A percentile compares a stretch with the other conserved stretches of the same genome.
Conservation (phyloP, 352 stramenopile species). For the Phytopythium delawarense region DNA sequence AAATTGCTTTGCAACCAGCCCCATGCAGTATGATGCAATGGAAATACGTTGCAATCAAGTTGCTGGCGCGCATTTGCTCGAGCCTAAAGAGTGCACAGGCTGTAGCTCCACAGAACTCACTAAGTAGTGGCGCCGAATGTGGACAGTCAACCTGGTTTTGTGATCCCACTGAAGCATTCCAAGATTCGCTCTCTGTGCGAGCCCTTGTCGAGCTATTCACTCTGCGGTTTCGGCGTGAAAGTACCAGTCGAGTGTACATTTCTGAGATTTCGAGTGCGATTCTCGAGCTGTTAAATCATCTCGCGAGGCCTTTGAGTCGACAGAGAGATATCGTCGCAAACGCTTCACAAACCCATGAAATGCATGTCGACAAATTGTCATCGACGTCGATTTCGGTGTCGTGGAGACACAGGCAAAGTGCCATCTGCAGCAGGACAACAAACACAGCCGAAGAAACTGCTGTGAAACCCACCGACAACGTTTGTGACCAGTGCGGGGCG, state of each 20-base stretch:
- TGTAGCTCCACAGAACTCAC: not conserved
- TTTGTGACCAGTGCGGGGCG: not conserved
- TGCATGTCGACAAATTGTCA: not conserved
- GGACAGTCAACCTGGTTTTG: slow-evolving; percentile 2
- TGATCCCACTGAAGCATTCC: slow-evolving; percentile 3
- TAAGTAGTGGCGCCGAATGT: not conserved
- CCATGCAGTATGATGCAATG: slow-evolving; percentile 7
- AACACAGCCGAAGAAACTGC: not conserved
- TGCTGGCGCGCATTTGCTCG: slow-evolving; percentile 20
- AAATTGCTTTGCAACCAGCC: not conserved
- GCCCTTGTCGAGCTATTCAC: slow-evolving; percentile 27
- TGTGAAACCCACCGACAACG: too few relatives aligned
- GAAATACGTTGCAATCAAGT: slow-evolving; percentile 26
- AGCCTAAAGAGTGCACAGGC: not conserved
- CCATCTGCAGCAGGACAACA: not conserved
- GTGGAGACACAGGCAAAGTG: not conserved
- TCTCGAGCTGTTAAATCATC: slow-evolving; percentile 22
- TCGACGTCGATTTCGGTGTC: not conserved
- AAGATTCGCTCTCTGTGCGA: slow-evolving; percentile 14
- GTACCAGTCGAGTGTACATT: slow-evolving; percentile 20
- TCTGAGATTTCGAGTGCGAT: slow-evolving; percentile 27
- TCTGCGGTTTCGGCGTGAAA: slow-evolving; percentile 29
- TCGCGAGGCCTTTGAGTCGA: not conserved
- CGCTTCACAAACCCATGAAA: not conserved
- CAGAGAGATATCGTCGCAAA: not conserved